Evolutionary conservation across 2,329 filamentous ascomycete genomes (phyloP).

Genomic region (Cryphonectria carpinicola): DNA sequence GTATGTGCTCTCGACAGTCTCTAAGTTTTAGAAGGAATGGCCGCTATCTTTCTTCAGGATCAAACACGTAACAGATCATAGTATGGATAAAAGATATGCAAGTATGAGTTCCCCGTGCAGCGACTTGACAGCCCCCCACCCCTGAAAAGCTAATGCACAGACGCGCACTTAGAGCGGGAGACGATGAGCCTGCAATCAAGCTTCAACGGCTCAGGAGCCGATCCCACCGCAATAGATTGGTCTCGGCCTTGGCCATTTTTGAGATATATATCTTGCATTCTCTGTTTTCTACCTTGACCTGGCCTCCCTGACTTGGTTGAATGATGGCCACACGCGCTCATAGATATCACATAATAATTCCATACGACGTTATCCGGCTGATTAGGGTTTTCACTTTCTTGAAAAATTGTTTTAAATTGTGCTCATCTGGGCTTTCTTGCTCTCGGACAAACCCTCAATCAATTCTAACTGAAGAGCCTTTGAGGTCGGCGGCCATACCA

Average conservation of each 20-base stretch:
- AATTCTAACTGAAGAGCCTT: not conserved
- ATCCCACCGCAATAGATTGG: not conserved
- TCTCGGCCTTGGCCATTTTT: not conserved
- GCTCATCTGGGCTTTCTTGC: too few relatives aligned
- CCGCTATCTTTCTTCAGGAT: not conserved
- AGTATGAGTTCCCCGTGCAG: not conserved
- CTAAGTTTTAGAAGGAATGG: not conserved
- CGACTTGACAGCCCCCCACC: not conserved
- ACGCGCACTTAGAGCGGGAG: not conserved
- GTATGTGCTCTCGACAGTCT: not conserved
- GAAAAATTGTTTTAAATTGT: too few relatives aligned
- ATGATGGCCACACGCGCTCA: not conserved
- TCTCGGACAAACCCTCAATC: not conserved
- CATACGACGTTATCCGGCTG: not conserved
- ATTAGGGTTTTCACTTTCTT: too few relatives aligned
- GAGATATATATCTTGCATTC: not conserved
- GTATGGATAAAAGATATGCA: not conserved
- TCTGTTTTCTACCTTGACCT: not conserved
- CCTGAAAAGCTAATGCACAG: not conserved
- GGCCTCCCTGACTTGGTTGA: not conserved
- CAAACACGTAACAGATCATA: not conserved
- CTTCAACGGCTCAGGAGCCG: not conserved
- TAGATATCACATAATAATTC: not conserved
- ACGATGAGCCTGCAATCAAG: not conserved
- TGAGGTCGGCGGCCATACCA: not conserved